Percentiles rank a stretch among this genome's conserved stretches.
phyloP scores from a whole-genome alignment of 192 early-diverging fungal genomes.

The Mycoemilia scoparia region DNA sequence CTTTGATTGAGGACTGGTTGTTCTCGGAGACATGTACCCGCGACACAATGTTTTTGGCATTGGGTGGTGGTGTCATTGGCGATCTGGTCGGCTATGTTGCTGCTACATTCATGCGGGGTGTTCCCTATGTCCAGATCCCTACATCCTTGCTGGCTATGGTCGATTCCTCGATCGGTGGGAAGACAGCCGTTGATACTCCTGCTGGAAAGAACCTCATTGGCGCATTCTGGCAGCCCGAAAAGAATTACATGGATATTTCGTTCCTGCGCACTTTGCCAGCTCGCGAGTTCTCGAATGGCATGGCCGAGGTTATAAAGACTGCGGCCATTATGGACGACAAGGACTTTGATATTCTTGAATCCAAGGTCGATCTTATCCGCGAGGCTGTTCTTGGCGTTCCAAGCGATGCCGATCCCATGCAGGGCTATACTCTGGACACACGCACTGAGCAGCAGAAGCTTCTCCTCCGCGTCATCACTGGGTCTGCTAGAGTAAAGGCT shows the following conservation, averaged over 20 bases:
- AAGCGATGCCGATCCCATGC: slow-evolving; percentile 6
- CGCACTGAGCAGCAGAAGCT: slow-evolving; percentile 40
- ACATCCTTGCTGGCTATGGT: slow-evolving; percentile 95
- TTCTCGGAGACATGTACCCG: slow-evolving; percentile 68
- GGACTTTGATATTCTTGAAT: slow-evolving; percentile 84
- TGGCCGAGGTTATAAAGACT: slow-evolving; percentile 97
- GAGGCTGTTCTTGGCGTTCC: slow-evolving; percentile 36
- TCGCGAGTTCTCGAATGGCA: slow-evolving; percentile 86
- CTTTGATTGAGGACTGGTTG: slow-evolving; percentile 80
- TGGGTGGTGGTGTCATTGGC: slow-evolving; percentile 95
- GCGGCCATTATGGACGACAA: slow-evolving; percentile 77
- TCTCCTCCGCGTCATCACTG: slow-evolving; percentile 71
- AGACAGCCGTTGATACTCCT: slow-evolving; percentile 92
- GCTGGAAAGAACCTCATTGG: slow-evolving; percentile 91
- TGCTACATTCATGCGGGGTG: slow-evolving; percentile 94
- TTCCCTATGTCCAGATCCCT: slow-evolving; percentile 85
- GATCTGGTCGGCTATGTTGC: slow-evolving; percentile 94
- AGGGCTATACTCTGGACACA: slow-evolving; percentile 27
- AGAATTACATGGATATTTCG: slow-evolving; percentile 79
- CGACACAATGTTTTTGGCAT: slow-evolving; percentile 79
- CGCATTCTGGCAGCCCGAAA: slow-evolving; percentile 88
- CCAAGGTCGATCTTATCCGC: slow-evolving; percentile 60
- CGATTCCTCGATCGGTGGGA: slow-evolving; percentile 92
- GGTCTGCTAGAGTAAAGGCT: slow-evolving; percentile 80
- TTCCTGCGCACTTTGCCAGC: slow-evolving; percentile 72